A percentile compares a stretch with the other conserved stretches of the same genome.
Evolutionary conservation across 2,329 filamentous ascomycete species (phyloP).

Genomic region (Botryotinia calthae): DNA sequence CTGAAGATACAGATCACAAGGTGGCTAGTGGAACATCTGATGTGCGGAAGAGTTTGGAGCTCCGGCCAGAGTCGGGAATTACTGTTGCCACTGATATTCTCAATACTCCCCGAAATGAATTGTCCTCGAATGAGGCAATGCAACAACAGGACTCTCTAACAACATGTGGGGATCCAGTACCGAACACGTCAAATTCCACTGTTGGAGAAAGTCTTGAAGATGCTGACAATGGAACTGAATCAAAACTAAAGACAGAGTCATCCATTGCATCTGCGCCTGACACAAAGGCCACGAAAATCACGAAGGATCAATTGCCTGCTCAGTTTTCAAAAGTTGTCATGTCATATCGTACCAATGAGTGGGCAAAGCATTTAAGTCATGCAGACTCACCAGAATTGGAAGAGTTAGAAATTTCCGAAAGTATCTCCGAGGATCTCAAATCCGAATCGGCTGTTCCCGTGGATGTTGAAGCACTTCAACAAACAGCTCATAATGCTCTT

Average conservation of each 20-base stretch:
- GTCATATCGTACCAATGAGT: constrained; percentile 89
- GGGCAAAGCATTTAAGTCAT: constrained; percentile 82
- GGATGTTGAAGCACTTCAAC: constrained; percentile 61
- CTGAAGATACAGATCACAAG: not conserved
- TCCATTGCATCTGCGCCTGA: constrained; percentile 44
- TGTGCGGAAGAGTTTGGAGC: not conserved
- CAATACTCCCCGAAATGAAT: not conserved
- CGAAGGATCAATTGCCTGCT: constrained; percentile 62
- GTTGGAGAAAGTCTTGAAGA: not conserved
- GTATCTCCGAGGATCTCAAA: constrained; percentile 39
- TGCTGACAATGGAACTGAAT: not conserved
- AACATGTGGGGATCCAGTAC: constrained; percentile 25
- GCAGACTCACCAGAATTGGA: constrained; percentile 72
- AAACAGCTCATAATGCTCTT: constrained; percentile 48
- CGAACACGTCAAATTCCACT: not conserved
- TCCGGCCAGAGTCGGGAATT: not conserved
- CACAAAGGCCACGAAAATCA: constrained; percentile 50
- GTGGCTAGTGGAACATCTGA: not conserved
- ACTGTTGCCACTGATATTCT: constrained; percentile 4
- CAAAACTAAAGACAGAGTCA: constrained; percentile 21
- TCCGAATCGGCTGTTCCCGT: constrained; percentile 60
- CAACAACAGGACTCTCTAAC: constrained; percentile 7
- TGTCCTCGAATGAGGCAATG: not conserved
- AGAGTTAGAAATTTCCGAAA: constrained; percentile 52
- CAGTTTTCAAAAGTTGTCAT: constrained; percentile 73